Evolutionary conservation across 208 protist genomes (phyloP).

Genomic region (Novymonas esmeraldas): DNA sequence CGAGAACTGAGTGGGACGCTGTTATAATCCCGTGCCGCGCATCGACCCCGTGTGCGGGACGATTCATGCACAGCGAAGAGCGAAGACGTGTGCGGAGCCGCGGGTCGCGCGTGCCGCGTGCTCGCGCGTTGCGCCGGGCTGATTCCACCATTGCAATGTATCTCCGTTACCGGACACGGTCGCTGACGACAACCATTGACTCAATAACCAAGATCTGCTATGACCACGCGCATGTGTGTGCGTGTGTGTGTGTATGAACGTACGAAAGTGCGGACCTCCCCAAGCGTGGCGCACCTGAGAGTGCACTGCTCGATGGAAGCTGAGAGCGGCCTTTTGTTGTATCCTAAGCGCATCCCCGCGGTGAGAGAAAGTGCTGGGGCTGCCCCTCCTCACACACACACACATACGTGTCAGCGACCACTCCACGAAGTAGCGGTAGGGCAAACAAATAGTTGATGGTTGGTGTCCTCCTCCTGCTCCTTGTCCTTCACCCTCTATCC

Average conservation of each 20-base stretch:
- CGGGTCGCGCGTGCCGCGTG: not conserved
- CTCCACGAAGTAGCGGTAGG: too few relatives aligned
- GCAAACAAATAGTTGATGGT: too few relatives aligned
- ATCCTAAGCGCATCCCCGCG: too few relatives aligned
- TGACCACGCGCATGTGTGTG: slow-evolving; percentile 29
- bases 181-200: slow-evolving; percentile 74
- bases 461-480: too few relatives aligned
- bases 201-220: slow-evolving; percentile 85
- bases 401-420: too few relatives aligned
- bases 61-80: slow-evolving; percentile 68
- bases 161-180: slow-evolving; percentile 54
- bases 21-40: slow-evolving; percentile 50
- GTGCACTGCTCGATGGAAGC: too few relatives aligned
- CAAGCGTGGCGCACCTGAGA: too few relatives aligned
- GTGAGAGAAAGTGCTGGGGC: too few relatives aligned
- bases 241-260: slow-evolving; percentile 2
- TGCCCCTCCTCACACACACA: too few relatives aligned
- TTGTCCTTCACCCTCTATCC: too few relatives aligned
- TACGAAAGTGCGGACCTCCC: too few relatives aligned
- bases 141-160: slow-evolving; percentile 23
- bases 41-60: slow-evolving; percentile 20
- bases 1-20: slow-evolving; percentile 6
- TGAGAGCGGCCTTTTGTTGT: too few relatives aligned
- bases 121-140: not conserved
- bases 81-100: not conserved